A percentile compares a stretch with the other conserved stretches of the same genome.
Conservation (phyloP, 2,329 filamentous ascomycete genomes). For the Cordyceps tenuipes region DNA sequence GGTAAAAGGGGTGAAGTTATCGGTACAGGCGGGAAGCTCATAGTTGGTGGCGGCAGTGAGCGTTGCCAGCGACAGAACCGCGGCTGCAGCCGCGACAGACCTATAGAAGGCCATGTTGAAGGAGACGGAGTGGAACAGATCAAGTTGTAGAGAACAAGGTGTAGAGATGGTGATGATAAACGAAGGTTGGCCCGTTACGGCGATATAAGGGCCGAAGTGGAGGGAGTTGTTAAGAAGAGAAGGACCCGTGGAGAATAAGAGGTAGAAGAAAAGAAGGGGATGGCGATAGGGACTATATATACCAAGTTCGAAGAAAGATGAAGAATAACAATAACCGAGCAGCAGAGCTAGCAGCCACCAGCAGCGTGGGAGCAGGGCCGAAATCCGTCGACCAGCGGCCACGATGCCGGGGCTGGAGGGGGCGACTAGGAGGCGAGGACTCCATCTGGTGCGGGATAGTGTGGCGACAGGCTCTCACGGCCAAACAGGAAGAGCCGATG, state of each 20-base stretch:
- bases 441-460: neutral
- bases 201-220: neutral
- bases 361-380: neutral
- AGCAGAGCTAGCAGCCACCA: neutral
- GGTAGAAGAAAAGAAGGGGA: neutral
- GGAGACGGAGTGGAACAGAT: slow-evolving; percentile 13
- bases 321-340: neutral
- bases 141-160: slow-evolving; percentile 3
- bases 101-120: slow-evolving; percentile 25
- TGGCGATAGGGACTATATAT: slow-evolving; percentile 3
- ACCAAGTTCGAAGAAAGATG: neutral
- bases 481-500: neutral
- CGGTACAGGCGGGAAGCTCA: slow-evolving; percentile 36
- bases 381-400: neutral
- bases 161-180: neutral
- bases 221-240: slow-evolving; percentile 4
- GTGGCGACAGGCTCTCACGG: neutral
- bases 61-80: slow-evolving; percentile 30
- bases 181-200: slow-evolving; percentile 19
- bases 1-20: slow-evolving; percentile 38
- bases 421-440: neutral
- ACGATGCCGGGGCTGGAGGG: neutral
- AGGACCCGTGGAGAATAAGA: neutral
- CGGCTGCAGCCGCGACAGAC: slow-evolving; percentile 26
- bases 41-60: slow-evolving; percentile 33